phyloP scores from a whole-genome alignment of 2,329 filamentous ascomycete genomes.

The Trichoderma asperellum region DNA sequence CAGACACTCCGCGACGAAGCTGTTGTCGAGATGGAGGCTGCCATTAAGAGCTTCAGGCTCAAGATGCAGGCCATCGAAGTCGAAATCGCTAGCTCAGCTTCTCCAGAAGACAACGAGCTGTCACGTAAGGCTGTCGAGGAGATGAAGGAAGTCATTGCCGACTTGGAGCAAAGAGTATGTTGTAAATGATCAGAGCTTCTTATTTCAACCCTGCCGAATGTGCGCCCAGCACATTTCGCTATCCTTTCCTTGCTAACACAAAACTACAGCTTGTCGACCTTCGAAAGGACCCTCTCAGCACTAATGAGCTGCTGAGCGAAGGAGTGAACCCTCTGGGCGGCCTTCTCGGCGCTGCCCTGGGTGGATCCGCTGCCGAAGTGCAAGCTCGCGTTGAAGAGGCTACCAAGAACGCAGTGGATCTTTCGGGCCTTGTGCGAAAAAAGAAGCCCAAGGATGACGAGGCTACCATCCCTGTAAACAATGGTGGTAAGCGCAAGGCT shows the following conservation, averaged over 20 bases:
- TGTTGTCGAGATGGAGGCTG: slow-evolving; percentile 70
- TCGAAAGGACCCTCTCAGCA: slow-evolving; percentile 58
- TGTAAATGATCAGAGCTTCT: background rate
- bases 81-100: slow-evolving; percentile 63
- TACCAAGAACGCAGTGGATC: slow-evolving; percentile 72
- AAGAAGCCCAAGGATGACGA: slow-evolving; percentile 57
- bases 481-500: slow-evolving; percentile 48
- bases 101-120: slow-evolving; percentile 68
- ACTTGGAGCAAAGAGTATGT: slow-evolving; percentile 75
- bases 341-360: slow-evolving; percentile 65
- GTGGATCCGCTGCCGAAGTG: slow-evolving; percentile 63
- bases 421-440: slow-evolving; percentile 75
- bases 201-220: background rate
- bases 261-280: slow-evolving; percentile 67
- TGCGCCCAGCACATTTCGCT: background rate
- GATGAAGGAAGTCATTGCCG: slow-evolving; percentile 75
- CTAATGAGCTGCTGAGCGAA: slow-evolving; percentile 45
- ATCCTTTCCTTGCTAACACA: slow-evolving; percentile 24
- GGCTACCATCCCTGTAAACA: background rate
- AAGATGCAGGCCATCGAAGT: slow-evolving; percentile 73
- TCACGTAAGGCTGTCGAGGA: slow-evolving; percentile 67
- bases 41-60: slow-evolving; percentile 71
- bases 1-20: slow-evolving; percentile 73
- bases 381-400: slow-evolving; percentile 71
- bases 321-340: slow-evolving; percentile 54